Evolutionary conservation across 78 protist species (phyloP), one percentile per base, ranked within the genome.

Genomic region (Tieghemostelium lacteum): DNA sequence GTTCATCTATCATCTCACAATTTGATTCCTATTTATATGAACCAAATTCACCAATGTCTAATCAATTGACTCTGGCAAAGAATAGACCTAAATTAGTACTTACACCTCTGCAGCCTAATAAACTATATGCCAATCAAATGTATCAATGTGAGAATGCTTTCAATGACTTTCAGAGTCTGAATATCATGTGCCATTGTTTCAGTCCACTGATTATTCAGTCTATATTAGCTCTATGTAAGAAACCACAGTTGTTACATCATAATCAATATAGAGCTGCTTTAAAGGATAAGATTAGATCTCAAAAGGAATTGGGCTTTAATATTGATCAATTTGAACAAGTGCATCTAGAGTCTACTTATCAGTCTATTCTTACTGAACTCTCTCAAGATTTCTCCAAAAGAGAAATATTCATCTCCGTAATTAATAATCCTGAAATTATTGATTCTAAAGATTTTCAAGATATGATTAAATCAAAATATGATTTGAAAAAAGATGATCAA

Each of bases 1-100:
- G 87, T 22, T 71, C 85, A 50, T 57, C 87, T 2, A 73, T 88
- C 34, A 75, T 74, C 22, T 54, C 70, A 16, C 77, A 76, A 1
- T 49, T 83, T 7, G 66, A 54, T 17, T 0, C 60, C 8, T 76
- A 83, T 33, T 50, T 83, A 1, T 83, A 83, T 33, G 78, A 69
- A 19, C 70, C 39, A 29, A 45, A 33, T 29, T 36, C 91, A 2
- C 70, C 42, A 12, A 1, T 83, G 14, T 42, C 91, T 22, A 58
- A 83, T 40, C 52, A 40, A 5, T 64, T 83, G 55, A 22, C 58
- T 22, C 40, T 58, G 6, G 33, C 69, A 3, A 83, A 83, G 50
- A 34, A 76, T 36, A 40, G 73, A 42, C 40, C 14, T 7, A 29
- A 8, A 39, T 1, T 0, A 2, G 19, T 22, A 36, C 36, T n/a